Base-by-base conservation (phyloP, 1,284 basidiomycete species). In the Pseudozyma flocculosa region DNA sequence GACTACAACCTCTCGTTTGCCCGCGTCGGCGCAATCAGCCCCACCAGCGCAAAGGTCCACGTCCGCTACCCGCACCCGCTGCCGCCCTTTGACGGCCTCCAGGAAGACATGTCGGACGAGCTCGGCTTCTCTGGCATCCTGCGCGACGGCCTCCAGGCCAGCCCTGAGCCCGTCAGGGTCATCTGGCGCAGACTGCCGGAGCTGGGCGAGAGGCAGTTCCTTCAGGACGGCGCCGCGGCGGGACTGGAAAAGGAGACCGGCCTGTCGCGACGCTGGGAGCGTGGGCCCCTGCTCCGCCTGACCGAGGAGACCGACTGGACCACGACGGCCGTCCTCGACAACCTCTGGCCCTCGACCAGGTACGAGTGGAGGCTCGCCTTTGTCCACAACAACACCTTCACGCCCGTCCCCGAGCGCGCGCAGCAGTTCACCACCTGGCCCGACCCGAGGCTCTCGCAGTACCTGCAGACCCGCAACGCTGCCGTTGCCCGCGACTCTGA, bases 281-380 rank as follows among this genome's bases (percentile, higher is more conserved):
- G 72, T 32, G 75, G 74, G 0, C 75, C 73, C 2, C 45, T 74
- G 11, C 50, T 76, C 22, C 60, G 55, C 1, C 43, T 78, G 32
- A 61, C 58, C 9, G 73, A 80, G 30, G 81, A 82, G 13, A 74
- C 78, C 19, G 88, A 90, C 72, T 90, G 87, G 87, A 84, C 85
- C 2, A 81, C 80, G 39, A 85, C 85, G 0, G 83, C 83, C 13
- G 81, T 79, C 45, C 68, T 90, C 36, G 68, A 78, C 19, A 82
- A 84, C 19, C 82, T 90, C 2, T 88, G 85, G 85, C 87, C 88
- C 0, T 83, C 81, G 44, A 88, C 86, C 2, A 75, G 80, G 10
- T 90, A 90, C 70, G 86, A 90, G 81, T 89, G 87, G 87, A 54
- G 71, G 82, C 79, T 62, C 0, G 59, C 65, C 29, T 76, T 74